Base-by-base conservation (phyloP, 108 stramenopile species). In the Fragilariopsis cylindrus region DNA sequence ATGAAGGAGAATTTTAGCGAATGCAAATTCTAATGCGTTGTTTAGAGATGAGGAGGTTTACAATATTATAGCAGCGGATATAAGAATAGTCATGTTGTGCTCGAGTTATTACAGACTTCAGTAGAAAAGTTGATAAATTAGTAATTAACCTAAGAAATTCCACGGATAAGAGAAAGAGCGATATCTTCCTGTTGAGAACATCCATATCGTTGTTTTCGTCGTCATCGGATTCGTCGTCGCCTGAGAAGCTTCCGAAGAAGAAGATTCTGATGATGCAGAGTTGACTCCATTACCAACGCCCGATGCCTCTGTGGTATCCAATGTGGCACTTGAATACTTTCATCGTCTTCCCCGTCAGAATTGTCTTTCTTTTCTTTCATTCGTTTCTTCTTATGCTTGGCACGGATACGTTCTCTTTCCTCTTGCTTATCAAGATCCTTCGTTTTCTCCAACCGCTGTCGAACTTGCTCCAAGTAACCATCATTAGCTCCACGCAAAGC, bases 341-440 rank as follows among this genome's bases (percentile, higher is more conserved):
- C 15, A 76, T 75, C 77, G 18, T 76, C 79, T 42, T 65, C 67
- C 55, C 55, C 75, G 1, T 75, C 60, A 3, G 57, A 75, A 41
- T 50, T 69, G 46, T 71, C 87, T 9, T 60, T 76, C 76, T 91
- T 93, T 13, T 88, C 90, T 74, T 89, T 63, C 52, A 87, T 40
- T 15, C 81, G 80, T 60, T 78, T 80, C 82, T 92, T 92, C 70
- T 81, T 85, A 70, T 96, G 92, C 73, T 92, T 92, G 21, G 89
- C 87, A 48, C 89, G 88, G 42, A 92, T 84, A 40, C 91, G 81
- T 58, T 92, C 88, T 78, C 90, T 82, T 72, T 88, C 90, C 64
- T 96, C 91, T 54, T 74, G 69, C 53, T 83, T 80, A 79, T 96
- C 95, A 71, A 82, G 71, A 18, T 91, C 87, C 65, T 74, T 83